Evolutionary conservation across 202 grass and related monocot genomes (phyloP).

Genomic region (Zoysia matrella): DNA sequence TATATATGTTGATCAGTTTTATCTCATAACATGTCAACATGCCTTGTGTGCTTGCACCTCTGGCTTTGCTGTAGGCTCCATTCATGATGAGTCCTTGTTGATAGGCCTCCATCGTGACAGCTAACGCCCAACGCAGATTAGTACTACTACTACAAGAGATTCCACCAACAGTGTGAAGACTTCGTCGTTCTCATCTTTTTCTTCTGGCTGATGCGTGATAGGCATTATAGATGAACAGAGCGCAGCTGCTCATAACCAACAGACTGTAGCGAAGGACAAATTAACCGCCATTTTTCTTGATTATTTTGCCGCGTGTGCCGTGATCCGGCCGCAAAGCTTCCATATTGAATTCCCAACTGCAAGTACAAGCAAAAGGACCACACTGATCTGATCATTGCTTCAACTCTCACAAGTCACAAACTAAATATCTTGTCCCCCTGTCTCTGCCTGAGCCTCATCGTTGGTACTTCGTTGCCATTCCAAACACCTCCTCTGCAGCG

Average conservation of each 20-base stretch:
- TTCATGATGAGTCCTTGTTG: not conserved
- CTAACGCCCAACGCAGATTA: slow-evolving; percentile 18
- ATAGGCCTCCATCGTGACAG: slow-evolving; percentile 8
- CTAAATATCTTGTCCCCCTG: not conserved
- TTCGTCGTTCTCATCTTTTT: not conserved
- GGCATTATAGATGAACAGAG: slow-evolving; percentile 12
- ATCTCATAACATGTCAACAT: slow-evolving; percentile 45
- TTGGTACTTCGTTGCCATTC: not conserved
- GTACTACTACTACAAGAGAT: not conserved
- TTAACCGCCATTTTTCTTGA: not conserved
- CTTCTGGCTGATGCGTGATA: not conserved
- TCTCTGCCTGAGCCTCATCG: not conserved
- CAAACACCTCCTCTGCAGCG: not conserved
- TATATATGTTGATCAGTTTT: not conserved
- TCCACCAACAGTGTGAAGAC: not conserved
- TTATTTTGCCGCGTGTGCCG: slow-evolving; percentile 24
- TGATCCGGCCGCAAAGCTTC: slow-evolving; percentile 17
- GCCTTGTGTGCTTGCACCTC: slow-evolving; percentile 8
- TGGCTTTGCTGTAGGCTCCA: slow-evolving; percentile 14
- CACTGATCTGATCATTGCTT: slow-evolving; percentile 17
- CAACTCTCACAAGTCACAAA: not conserved
- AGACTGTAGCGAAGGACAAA: not conserved
- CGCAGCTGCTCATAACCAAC: not conserved
- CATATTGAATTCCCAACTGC: not conserved
- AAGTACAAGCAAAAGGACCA: slow-evolving; percentile 5